Conservation (phyloP, 495 filamentous ascomycete genomes). For the Hypoxylon fuscum region DNA sequence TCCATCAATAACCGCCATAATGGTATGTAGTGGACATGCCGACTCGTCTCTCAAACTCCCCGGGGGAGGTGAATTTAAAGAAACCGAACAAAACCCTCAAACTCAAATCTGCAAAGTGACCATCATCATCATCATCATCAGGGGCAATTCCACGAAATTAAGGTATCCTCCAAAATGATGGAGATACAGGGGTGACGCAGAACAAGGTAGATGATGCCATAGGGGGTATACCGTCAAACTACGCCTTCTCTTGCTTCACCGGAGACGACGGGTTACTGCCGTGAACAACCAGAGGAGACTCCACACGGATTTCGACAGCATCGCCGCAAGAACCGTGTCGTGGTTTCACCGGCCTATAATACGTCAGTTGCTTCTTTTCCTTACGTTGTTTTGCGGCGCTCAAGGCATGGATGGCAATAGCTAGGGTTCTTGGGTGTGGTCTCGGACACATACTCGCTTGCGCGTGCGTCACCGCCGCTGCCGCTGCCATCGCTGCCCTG, state of each 20-base stretch:
- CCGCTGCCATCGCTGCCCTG: no score
- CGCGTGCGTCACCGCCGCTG: no score
- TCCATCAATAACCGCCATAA: conserved; percentile 32
- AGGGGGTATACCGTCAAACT: not conserved
- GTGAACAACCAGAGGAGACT: conserved; percentile 58
- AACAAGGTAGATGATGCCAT: not conserved
- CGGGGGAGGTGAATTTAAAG: conserved; percentile 24
- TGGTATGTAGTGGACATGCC: conserved; percentile 37
- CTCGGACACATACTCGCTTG: no score
- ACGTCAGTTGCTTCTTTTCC: no score
- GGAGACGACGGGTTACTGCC: conserved; percentile 62
- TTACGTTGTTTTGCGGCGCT: no score
- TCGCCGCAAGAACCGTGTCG: conserved; percentile 57
- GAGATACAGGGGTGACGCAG: conserved; percentile 17
- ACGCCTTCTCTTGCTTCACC: conserved; percentile 55
- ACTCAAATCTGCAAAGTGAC: not conserved
- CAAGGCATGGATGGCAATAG: no score
- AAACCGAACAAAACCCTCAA: conserved; percentile 25
- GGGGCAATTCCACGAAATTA: not conserved
- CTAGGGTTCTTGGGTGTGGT: no score
- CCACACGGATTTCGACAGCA: conserved; percentile 58
- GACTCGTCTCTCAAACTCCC: conserved; percentile 35
- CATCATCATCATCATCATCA: no score
- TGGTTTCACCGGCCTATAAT: conserved; percentile 42
- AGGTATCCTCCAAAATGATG: not conserved